Conservation (phyloP, 768 basidiomycete genomes). For the Suillus americanus region DNA sequence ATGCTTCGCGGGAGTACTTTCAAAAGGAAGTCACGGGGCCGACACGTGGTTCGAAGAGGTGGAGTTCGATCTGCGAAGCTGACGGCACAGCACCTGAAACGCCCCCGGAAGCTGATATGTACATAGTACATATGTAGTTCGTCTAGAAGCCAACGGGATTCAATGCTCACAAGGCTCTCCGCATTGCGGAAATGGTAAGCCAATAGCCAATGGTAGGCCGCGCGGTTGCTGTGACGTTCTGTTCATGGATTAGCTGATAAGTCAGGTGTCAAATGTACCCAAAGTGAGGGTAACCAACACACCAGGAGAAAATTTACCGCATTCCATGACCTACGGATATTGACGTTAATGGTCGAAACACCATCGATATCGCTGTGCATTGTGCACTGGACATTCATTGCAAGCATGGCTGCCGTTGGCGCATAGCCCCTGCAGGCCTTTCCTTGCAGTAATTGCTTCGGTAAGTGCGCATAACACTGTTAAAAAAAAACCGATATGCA, state of each 20-base stretch:
- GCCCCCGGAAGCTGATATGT: neutral
- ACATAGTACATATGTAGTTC: neutral
- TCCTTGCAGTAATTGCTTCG: neutral
- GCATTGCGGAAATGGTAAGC: neutral
- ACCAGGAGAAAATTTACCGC: neutral
- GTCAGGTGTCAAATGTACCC: neutral
- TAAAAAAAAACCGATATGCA: neutral
- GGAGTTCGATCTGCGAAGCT: neutral
- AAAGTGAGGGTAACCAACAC: neutral
- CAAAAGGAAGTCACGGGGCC: neutral
- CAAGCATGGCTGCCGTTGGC: neutral
- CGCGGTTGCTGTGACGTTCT: neutral
- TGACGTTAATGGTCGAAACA: neutral
- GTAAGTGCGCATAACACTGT: neutral
- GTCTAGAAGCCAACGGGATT: neutral
- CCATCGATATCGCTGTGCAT: neutral
- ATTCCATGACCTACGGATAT: neutral
- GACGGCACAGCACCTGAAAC: neutral
- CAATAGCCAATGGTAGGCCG: neutral
- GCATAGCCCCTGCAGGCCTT: neutral
- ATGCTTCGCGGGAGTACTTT: conserved; percentile 1
- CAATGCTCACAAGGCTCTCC: neutral
- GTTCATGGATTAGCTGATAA: neutral
- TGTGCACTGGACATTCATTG: neutral
- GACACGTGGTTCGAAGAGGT: conserved; percentile 1